Evolutionary conservation across 345 rosid genomes (phyloP), one percentile per base, ranked within the genome.

Genomic region (Euphorbia tirucalli): DNA sequence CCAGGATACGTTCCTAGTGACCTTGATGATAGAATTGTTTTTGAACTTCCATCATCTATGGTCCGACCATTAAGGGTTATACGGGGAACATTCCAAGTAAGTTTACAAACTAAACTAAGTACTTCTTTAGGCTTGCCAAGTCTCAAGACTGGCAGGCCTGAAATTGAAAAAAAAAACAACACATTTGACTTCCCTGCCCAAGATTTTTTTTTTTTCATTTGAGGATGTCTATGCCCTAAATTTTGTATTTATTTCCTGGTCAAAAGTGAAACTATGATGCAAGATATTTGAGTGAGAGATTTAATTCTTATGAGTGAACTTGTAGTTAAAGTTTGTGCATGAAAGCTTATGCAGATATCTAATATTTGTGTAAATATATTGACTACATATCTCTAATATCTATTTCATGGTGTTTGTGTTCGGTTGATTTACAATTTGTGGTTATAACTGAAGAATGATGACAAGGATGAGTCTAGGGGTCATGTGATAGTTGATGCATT

Each of bases 31-130:
- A 87, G 94, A 78, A 91, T 96, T 67, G 83, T 91, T 86, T 86
- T 90, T 79, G 99, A 93, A 83, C 87, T 93, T 82, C 85, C 94
- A 69, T 83, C 98, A 69, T 91, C 98, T 55, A 96, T 96, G 98
- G 96, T 96, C 80, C 89, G 96, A 60, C 97, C 97, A 3, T 81
- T 93, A 72, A 81, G 89, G 79, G 95, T 91, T 79, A 79, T 87
- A 69, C 88, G 74, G 64, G 99, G 99, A 87, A 96, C 90, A 68
- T 91, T 93, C 80, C 99, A 96, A 74, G 99, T 91, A 88, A 77
- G 87, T 81, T 75, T 61, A 57, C 59, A 35, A 44, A 50, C 60
- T 25, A 54, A 28, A 13, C 43, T 27, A 46, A 30, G 11, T 15
- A 0, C 32, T 24, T 57, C 18, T 71, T 56, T n/a, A 13, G 7